Evolutionary conservation across 306 rosid genomes (phyloP).

Genomic region (Leucaena leucocephala): DNA sequence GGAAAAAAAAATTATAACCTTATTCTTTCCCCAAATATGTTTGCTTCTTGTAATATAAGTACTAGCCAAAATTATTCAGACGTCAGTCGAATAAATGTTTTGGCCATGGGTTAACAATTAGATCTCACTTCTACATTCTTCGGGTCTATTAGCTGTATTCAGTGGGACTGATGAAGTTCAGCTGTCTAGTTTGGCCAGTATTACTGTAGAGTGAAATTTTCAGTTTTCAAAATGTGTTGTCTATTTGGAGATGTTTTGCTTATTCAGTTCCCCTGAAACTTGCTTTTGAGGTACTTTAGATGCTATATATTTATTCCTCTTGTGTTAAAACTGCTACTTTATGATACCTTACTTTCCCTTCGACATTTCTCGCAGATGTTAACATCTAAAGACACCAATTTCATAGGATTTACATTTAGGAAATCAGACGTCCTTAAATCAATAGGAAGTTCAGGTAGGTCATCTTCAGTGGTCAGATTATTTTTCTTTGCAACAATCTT

Average conservation of each 20-base stretch:
- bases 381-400: slow-evolving; percentile 93
- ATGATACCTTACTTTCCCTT: slow-evolving; percentile 15
- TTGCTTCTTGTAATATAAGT: slow-evolving; percentile 11
- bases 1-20: not conserved
- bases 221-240: not conserved
- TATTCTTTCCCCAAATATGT: not conserved
- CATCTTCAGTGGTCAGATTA: slow-evolving; percentile 29
- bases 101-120: not conserved
- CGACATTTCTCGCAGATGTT: slow-evolving; percentile 70
- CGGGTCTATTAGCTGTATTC: not conserved
- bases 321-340: not conserved
- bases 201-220: not conserved
- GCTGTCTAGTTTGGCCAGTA: slow-evolving; percentile 13
- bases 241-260: not conserved
- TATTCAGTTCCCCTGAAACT: slow-evolving; percentile 28
- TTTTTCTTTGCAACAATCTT: not conserved
- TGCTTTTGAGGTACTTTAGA: slow-evolving; percentile 17
- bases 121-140: slow-evolving; percentile 10
- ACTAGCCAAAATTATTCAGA: not conserved
- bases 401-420: slow-evolving; percentile 92
- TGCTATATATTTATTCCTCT: not conserved
- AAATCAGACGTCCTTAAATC: slow-evolving; percentile 85
- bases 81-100: slow-evolving; percentile 11
- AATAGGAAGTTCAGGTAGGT: slow-evolving; percentile 79
- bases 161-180: not conserved